Evolutionary conservation across 176 grass and related monocot species (phyloP), one percentile per base, ranked within the genome.

Genomic region (Ensete ventricosum): DNA sequence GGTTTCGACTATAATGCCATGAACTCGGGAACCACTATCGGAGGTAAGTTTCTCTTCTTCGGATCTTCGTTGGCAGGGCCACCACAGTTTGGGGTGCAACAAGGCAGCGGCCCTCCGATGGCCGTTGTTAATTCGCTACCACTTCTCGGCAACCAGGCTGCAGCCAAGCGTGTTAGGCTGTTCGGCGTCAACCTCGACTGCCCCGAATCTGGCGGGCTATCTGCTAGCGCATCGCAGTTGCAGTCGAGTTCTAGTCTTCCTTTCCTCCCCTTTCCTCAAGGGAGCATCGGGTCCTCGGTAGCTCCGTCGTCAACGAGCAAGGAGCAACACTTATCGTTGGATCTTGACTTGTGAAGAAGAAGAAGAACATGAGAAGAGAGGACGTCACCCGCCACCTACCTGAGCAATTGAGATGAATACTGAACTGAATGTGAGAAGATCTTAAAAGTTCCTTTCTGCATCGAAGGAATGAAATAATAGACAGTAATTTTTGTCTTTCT

Each of bases 161-260:
- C 88, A 9, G 67, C 84, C 9, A 99, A 99, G 85, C 88, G 96
- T 50, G 86, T 99, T 75, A 82, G 96, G 48, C 48, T 99, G 7
- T 99, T 99, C 83, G 96, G 96, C 49, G 96, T 99, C 60, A 88
- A 99, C 82, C 84, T 99, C 14, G 91, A 99, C 79, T 88, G 71
- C 59, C 82, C 83, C 9, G 67, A 87, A 68, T 83, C 82, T 11
- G 86, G 83, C 59, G 74, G 76, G 12, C 25, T 83, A 77, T 78
- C 86, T 63, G 80, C 76, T 80, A 81, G 81, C 23, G 54, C 21
- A 50, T 55, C 79, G 88, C 87, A 76, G 73, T 84, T 69, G 3
- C 34, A 43, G 34, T 43, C 4, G 34, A 85, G 78, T 57, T 74
- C 82, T 17, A 71, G 80, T 9, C 76, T 85, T 12, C 82, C 81